phyloP scores from a whole-genome alignment of 75 land plant species.

The Cunninghamia lanceolata region DNA sequence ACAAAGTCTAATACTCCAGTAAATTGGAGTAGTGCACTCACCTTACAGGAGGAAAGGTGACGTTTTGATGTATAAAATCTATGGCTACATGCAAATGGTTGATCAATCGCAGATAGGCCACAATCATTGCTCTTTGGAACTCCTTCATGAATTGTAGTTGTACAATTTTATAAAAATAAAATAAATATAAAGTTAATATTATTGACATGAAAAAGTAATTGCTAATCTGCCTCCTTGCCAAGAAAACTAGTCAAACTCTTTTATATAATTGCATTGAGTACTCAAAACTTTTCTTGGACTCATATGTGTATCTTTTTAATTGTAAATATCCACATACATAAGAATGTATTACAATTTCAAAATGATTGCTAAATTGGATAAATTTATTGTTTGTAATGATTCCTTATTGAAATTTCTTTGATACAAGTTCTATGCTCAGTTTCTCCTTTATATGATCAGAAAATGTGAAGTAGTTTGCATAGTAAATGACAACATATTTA shows the following conservation, averaged over 20 bases:
- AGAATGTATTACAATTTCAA: neutral
- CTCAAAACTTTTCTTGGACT: neutral
- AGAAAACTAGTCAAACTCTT: neutral
- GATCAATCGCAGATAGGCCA: neutral
- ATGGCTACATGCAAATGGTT: neutral
- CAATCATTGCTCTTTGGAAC: neutral
- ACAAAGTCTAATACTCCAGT: neutral
- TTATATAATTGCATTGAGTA: neutral
- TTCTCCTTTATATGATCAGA: neutral
- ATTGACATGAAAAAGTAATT: neutral
- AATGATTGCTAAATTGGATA: neutral
- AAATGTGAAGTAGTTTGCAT: neutral
- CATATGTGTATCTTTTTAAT: neutral
- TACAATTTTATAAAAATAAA: neutral
- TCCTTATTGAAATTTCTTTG: neutral
- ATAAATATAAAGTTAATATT: neutral
- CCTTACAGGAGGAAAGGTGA: neutral
- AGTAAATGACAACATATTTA: neutral
- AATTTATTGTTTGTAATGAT: neutral
- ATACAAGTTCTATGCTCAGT: neutral
- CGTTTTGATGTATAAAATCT: neutral
- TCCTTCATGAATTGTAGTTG: neutral
- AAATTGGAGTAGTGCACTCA: neutral
- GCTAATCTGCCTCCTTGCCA: neutral
- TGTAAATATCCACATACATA: neutral